These are phyloP conservation scores for Solanum sitiens DNA, from an alignment of 257 asterid genomes.

Conservation along the genomic window DNA sequence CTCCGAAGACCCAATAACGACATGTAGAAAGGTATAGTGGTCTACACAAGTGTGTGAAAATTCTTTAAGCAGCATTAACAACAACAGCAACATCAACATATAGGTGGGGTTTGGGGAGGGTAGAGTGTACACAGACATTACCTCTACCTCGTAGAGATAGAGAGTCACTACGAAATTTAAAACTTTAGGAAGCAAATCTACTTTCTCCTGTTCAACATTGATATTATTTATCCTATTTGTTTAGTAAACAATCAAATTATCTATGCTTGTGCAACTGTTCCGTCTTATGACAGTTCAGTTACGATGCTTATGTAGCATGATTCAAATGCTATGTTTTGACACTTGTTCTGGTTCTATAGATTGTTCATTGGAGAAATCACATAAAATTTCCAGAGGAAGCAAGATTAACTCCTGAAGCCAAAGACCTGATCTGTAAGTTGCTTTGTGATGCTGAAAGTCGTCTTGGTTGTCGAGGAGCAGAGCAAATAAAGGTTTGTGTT, in stretches of 20 bases:
- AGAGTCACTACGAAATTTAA: neutral
- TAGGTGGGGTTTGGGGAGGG: neutral
- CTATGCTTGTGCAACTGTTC: neutral
- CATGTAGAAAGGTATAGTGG: slow-evolving; percentile 69
- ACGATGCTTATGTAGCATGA: neutral
- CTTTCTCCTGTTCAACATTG: neutral
- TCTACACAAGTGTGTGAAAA: neutral
- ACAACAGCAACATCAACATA: neutral
- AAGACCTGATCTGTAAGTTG: slow-evolving; percentile 51
- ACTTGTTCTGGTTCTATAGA: slow-evolving; percentile 24
- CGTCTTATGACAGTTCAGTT: neutral
- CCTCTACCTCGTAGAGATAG: neutral
- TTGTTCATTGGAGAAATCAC: slow-evolving; percentile 63
- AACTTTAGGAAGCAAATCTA: neutral
- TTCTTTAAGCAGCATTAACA: neutral
- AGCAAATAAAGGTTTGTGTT: slow-evolving; percentile 49
- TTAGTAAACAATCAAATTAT: neutral
- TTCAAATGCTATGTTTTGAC: neutral
- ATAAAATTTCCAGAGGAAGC: slow-evolving; percentile 55
- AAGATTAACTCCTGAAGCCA: slow-evolving; percentile 60
- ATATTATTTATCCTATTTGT: neutral
- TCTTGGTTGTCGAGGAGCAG: slow-evolving; percentile 68
- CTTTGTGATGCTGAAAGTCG: slow-evolving; percentile 54
- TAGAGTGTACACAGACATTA: neutral
- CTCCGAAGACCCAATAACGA: slow-evolving; percentile 72